phyloP scores from a whole-genome alignment of 306 rosid genomes.

The Gleditsia sinensis region DNA sequence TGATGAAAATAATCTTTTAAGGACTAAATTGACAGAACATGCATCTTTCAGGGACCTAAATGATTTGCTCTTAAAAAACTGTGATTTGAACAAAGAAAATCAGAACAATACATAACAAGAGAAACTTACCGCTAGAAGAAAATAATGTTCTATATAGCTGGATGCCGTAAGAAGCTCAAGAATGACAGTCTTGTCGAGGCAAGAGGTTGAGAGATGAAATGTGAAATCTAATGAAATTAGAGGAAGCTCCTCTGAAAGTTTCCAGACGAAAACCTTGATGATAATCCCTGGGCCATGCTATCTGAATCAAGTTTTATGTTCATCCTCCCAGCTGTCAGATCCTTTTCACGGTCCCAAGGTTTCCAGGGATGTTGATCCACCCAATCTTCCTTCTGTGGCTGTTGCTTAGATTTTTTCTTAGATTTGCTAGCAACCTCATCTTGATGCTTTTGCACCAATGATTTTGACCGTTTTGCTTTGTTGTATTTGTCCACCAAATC shows the following conservation, averaged over 20 bases:
- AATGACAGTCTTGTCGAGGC: neutral
- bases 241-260: constrained; percentile 83
- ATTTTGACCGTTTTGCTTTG: constrained; percentile 75
- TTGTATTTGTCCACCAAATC: constrained; percentile 89
- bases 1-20: no score
- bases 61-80: no score
- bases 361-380: constrained; percentile 94
- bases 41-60: no score
- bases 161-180: constrained; percentile 6
- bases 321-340: constrained; percentile 75
- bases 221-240: constrained; percentile 31
- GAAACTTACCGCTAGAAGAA: constrained; percentile 20
- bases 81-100: constrained; percentile 11
- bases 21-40: no score
- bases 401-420: constrained; percentile 66
- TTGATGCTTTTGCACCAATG: constrained; percentile 74
- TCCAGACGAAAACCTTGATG: constrained; percentile 85
- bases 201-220: constrained; percentile 20
- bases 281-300: constrained; percentile 67
- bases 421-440: constrained; percentile 55
- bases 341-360: constrained; percentile 98
- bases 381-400: constrained; percentile 65
- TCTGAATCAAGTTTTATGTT: constrained; percentile 65
- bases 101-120: neutral
- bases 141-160: constrained; percentile 14